A percentile compares a stretch with the other conserved stretches of the same genome.
These are phyloP conservation scores for Lentinula detonsa DNA, from an alignment of 768 basidiomycete species.

Conservation along the genomic window DNA sequence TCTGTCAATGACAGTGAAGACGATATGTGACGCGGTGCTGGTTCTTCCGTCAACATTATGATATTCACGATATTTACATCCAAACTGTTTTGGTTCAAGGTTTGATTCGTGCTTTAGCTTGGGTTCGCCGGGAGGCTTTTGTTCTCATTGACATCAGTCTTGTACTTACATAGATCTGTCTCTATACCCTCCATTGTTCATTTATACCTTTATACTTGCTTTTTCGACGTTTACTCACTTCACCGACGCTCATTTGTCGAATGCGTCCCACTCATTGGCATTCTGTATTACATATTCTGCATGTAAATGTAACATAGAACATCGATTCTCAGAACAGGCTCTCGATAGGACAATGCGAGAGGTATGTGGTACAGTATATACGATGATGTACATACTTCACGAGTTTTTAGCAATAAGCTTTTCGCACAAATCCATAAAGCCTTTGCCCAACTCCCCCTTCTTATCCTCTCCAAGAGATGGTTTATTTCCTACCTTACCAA, in stretches of 20 bases:
- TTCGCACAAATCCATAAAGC: slow-evolving; percentile 1
- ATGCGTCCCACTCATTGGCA: background rate
- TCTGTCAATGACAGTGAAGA: slow-evolving; percentile 1
- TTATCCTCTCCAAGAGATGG: background rate
- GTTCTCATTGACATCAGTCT: background rate
- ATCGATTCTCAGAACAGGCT: background rate
- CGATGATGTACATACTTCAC: background rate
- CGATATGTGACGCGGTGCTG: background rate
- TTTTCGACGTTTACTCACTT: background rate
- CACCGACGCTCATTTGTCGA: background rate
- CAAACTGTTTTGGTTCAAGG: background rate
- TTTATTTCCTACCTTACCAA: background rate
- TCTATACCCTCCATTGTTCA: background rate
- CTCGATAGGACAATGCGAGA: too few species aligned
- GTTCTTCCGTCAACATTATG: background rate
- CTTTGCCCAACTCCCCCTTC: background rate
- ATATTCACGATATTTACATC: background rate
- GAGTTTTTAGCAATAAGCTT: background rate
- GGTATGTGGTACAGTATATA: too few species aligned
- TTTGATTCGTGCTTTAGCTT: background rate
- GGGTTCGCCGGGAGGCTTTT: background rate
- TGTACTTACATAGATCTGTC: background rate
- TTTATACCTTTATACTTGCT: background rate
- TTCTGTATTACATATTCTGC: background rate
- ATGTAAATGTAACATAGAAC: background rate